A percentile compares a stretch with the other conserved stretches of the same genome.
These are phyloP conservation scores for Trifolium fragiferum DNA, from an alignment of 306 rosid genomes.

Conservation along the genomic window DNA sequence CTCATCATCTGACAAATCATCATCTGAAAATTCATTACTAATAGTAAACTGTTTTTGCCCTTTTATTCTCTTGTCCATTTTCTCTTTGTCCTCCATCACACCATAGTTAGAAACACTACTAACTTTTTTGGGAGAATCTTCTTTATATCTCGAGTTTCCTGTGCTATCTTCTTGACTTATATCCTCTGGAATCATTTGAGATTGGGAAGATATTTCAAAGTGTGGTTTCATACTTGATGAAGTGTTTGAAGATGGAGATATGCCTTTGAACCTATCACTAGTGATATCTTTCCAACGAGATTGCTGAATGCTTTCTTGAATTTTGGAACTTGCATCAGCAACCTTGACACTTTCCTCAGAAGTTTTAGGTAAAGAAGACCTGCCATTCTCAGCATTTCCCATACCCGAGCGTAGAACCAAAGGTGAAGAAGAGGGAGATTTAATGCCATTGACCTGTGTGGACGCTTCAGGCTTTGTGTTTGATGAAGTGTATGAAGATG, in stretches of 20 bases:
- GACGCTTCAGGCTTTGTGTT: constrained; percentile 34
- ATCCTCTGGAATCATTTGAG: constrained; percentile 45
- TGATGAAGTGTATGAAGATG: constrained; percentile 39
- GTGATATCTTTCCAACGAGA: constrained; percentile 15
- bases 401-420: constrained; percentile 31
- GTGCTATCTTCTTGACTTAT: constrained; percentile 39
- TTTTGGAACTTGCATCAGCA: constrained; percentile 42
- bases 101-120: constrained; percentile 29
- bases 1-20: constrained; percentile 47
- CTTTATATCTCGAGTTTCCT: constrained; percentile 34
- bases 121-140: constrained; percentile 34
- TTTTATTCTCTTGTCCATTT: constrained; percentile 42
- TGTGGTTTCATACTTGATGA: constrained; percentile 41
- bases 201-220: constrained; percentile 46
- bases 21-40: constrained; percentile 40
- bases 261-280: constrained; percentile 32
- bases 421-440: constrained; percentile 45
- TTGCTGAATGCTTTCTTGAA: constrained; percentile 48
- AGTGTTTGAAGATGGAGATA: constrained; percentile 43
- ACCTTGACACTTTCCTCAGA: constrained; percentile 43
- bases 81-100: constrained; percentile 39
- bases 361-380: constrained; percentile 36
- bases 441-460: constrained; percentile 42
- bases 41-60: constrained; percentile 34
- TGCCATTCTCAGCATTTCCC: constrained; percentile 34